phyloP scores from a whole-genome alignment of 2,329 filamentous ascomycete species.

The Ascochyta lentis region DNA sequence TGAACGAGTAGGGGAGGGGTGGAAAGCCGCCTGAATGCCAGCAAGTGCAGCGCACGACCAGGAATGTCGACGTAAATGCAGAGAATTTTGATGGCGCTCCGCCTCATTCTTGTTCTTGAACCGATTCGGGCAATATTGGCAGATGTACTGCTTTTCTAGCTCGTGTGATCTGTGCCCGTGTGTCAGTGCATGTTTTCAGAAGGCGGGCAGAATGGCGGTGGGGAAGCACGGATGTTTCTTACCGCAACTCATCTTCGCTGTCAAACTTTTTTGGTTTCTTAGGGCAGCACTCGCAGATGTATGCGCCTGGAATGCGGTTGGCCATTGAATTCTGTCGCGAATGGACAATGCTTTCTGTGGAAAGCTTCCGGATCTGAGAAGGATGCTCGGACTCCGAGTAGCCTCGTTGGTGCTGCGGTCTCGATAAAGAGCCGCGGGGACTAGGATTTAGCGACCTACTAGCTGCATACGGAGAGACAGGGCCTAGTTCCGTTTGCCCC shows the following conservation, averaged over 20 bases:
- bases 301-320: slow-evolving; percentile 62
- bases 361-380: slow-evolving; percentile 54
- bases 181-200: slow-evolving; percentile 29
- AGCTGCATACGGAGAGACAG: slow-evolving; percentile 62
- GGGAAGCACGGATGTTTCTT: slow-evolving; percentile 51
- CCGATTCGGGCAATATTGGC: slow-evolving; percentile 87
- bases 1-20: slow-evolving; percentile 73
- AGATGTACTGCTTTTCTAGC: slow-evolving; percentile 95
- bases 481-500: slow-evolving; percentile 60
- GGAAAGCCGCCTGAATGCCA: slow-evolving; percentile 80
- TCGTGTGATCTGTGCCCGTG: slow-evolving; percentile 73
- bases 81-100: slow-evolving; percentile 92
- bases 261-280: slow-evolving; percentile 98
- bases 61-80: slow-evolving; percentile 89
- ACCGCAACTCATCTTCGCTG: slow-evolving; percentile 82
- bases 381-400: slow-evolving; percentile 51
- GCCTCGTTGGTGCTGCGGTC: slow-evolving; percentile 50
- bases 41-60: slow-evolving; percentile 93
- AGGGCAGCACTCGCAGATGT: slow-evolving; percentile 91
- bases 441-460: slow-evolving; percentile 54
- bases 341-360: slow-evolving; percentile 52
- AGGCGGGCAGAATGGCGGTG: slow-evolving; percentile 31
- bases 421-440: slow-evolving; percentile 49
- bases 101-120: slow-evolving; percentile 99
- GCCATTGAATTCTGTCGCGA: slow-evolving; percentile 58